phyloP scores from a whole-genome alignment of 2,329 filamentous ascomycete species.

The Claviceps fusiformis region DNA sequence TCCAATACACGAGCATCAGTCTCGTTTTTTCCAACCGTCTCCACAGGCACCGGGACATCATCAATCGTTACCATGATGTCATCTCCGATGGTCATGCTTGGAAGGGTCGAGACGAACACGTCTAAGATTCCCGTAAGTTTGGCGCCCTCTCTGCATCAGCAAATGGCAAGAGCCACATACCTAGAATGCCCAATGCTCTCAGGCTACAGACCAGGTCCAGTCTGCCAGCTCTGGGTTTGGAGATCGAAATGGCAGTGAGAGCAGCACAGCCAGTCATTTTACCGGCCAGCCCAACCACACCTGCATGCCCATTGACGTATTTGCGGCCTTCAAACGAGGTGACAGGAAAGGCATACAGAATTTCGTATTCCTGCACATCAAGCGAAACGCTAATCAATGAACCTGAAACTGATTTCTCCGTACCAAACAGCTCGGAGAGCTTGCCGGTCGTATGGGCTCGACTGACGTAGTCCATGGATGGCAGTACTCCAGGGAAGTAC shows the following conservation, averaged over 20 bases:
- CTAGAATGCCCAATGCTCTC: constrained; percentile 67
- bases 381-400: constrained; percentile 51
- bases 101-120: constrained; percentile 62
- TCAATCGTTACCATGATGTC: constrained; percentile 65
- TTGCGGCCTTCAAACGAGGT: constrained; percentile 36
- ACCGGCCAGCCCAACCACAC: constrained; percentile 63
- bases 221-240: constrained; percentile 39
- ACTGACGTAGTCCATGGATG: constrained; percentile 51
- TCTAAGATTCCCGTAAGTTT: constrained; percentile 25
- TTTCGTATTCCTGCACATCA: constrained; percentile 58
- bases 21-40: constrained; percentile 48
- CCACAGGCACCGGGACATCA: constrained; percentile 52
- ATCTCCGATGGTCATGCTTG: constrained; percentile 42
- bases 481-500: constrained; percentile 57
- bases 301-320: constrained; percentile 33
- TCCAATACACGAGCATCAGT: constrained; percentile 50
- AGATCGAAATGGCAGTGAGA: constrained; percentile 48
- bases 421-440: constrained; percentile 38
- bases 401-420: constrained; percentile 25
- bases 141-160: neutral
- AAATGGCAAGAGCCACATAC: constrained; percentile 25
- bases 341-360: constrained; percentile 62
- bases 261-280: constrained; percentile 88
- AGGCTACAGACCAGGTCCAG: constrained; percentile 54
- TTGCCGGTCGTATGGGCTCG: constrained; percentile 56